A percentile compares a stretch with the other conserved stretches of the same genome.
These are phyloP conservation scores for Talaromyces adpressus DNA, from an alignment of 495 filamentous ascomycete genomes.

Conservation along the genomic window DNA sequence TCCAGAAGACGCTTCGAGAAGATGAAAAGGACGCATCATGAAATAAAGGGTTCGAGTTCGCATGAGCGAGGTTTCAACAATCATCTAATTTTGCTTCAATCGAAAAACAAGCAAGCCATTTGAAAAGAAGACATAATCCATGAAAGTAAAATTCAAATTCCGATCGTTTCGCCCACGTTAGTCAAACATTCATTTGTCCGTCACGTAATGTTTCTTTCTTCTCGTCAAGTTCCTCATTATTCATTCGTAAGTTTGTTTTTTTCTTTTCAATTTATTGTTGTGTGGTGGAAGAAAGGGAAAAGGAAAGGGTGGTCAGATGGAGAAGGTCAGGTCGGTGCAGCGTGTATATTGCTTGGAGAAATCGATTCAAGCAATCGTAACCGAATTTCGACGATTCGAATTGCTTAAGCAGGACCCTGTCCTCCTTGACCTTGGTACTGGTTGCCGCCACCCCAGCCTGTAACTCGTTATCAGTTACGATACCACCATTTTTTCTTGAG, in stretches of 20 bases:
- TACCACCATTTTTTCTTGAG: not conserved
- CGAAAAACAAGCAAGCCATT: not conserved
- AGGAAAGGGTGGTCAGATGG: not conserved
- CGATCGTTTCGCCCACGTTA: not conserved
- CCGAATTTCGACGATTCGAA: not conserved
- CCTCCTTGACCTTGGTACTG: constrained; percentile 1
- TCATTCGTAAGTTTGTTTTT: not conserved
- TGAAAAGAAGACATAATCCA: not conserved
- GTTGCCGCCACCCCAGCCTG: constrained; percentile 30
- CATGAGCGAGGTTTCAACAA: not conserved
- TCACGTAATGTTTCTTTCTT: not conserved
- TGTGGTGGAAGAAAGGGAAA: not conserved
- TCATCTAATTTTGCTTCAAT: constrained; percentile 1
- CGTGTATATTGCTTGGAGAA: not conserved
- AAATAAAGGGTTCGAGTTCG: too few species aligned
- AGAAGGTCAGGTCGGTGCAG: not conserved
- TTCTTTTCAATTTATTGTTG: not conserved
- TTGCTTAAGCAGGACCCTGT: constrained; percentile 3
- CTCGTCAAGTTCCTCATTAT: not conserved
- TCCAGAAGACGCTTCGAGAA: not conserved
- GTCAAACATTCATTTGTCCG: not conserved
- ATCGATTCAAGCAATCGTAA: not conserved
- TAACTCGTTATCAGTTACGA: not conserved
- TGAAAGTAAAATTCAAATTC: not conserved
- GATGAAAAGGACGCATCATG: not conserved